Evolutionary conservation across 2,329 filamentous ascomycete genomes (phyloP), one percentile per base, ranked within the genome.

Genomic region (Diplodia sapinea): DNA sequence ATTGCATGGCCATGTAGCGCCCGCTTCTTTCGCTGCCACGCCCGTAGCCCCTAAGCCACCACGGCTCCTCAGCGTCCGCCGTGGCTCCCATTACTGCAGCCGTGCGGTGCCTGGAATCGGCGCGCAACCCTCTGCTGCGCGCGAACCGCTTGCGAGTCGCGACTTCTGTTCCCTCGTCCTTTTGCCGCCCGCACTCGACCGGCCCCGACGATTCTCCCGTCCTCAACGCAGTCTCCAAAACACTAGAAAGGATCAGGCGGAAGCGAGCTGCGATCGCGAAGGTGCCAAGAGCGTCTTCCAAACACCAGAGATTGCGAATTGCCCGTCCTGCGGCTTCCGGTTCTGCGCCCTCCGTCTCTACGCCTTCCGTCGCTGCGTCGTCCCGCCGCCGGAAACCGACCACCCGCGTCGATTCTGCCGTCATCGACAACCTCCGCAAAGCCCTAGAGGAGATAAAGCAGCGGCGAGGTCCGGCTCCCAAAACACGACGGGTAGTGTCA

Each of bases 111-210:
- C 26, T 61, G 38, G 31, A 26, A 47, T 20, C 38, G 56, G 40
- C 38, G 57, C 57, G 13, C 15, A 62, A 29, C 5, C 57, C 43
- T 33, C 40, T 62, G 26, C 26, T 62, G 57, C 26, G 1, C 5
- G 26, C 57, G 13, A 40, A 6, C 23, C 6, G 57, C 57, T 33
- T 49, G 20, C 23, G 40, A 33, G 15, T 17, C 36, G n/a, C 23
- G 36, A 12, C 38, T 38, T 31, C 26, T 23, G 23, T 56, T 33
- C 54, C 31, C 40, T 56, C 31, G 54, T 23, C 36, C 23, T 47
- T 17, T 62, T 29, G 26, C 57, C 57, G 57, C 57, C 57, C 50
- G 17, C 33, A 50, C 4, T 62, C 57, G 38, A 49, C 57, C 57
- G 50, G 57, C 33, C 57, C 50, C 26, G 47, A 40, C 56, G 56